phyloP scores from a whole-genome alignment of 129 eudicot species.

The Artemisia tridentata region DNA sequence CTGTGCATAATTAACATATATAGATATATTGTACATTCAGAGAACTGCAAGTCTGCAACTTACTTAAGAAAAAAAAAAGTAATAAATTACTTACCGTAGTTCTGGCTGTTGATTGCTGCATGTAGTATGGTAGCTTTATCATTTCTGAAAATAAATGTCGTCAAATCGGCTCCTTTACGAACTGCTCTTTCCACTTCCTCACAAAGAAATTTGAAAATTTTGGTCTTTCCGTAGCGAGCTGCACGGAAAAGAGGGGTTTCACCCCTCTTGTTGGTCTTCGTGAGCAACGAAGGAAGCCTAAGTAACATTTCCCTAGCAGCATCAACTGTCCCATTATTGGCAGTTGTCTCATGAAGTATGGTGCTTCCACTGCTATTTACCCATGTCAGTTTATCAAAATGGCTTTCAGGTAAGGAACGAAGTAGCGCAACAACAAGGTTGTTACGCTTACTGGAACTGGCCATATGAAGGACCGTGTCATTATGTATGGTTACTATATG shows the following conservation, averaged over 20 bases:
- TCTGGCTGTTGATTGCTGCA: constrained; percentile 21
- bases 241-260: constrained; percentile 35
- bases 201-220: constrained; percentile 21
- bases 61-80: no score
- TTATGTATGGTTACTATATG: no score
- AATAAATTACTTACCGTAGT: no score
- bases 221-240: neutral
- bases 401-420: no score
- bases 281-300: constrained; percentile 22
- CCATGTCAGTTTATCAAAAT: no score
- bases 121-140: constrained; percentile 31
- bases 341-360: no score
- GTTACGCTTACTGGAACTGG: no score
- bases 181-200: constrained; percentile 1
- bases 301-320: constrained; percentile 14
- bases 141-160: constrained; percentile 8
- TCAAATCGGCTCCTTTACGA: neutral
- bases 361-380: no score
- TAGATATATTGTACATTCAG: neutral
- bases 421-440: no score
- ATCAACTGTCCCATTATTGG: no score
- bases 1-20: neutral
- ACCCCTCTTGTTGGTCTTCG: constrained; percentile 15
- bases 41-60: no score
- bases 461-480: no score